These are phyloP conservation scores for Coemansia javaensis DNA, from an alignment of 192 early-diverging fungal species.

Conservation along the genomic window DNA sequence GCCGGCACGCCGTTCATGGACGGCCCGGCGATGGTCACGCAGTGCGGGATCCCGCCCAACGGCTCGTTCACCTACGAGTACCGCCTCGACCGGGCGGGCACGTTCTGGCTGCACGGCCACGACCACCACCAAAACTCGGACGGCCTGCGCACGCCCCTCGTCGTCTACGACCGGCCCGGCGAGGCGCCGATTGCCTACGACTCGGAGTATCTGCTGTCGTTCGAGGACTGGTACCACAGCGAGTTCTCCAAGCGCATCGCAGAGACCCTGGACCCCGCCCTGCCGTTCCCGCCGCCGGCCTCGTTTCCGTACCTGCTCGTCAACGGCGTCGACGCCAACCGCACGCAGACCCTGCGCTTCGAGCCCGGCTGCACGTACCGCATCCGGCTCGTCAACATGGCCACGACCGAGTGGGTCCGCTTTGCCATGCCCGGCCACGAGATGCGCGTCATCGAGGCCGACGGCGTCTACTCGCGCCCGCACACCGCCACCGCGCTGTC, in stretches of 20 bases:
- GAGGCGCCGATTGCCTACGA: constrained; percentile 55
- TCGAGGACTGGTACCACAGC: constrained; percentile 61
- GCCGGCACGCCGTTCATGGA: constrained; percentile 61
- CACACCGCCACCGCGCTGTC: not conserved
- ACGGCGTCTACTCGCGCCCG: constrained; percentile 1
- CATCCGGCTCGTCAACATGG: constrained; percentile 10
- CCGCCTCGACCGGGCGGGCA: constrained; percentile 60
- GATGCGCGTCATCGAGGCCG: constrained; percentile 9
- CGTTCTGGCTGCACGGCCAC: constrained; percentile 76
- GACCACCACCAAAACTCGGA: constrained; percentile 64
- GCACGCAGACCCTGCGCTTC: constrained; percentile 4
- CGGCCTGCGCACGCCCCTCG: constrained; percentile 65
- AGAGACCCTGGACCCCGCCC: constrained; percentile 34
- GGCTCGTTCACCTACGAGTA: constrained; percentile 61
- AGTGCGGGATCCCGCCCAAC: constrained; percentile 66
- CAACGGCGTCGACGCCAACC: constrained; percentile 10
- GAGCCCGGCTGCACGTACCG: constrained; percentile 8
- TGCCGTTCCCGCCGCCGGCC: constrained; percentile 7
- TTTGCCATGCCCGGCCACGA: constrained; percentile 11
- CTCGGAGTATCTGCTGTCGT: constrained; percentile 55
- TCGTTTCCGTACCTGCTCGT: constrained; percentile 2
- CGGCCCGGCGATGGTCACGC: constrained; percentile 60
- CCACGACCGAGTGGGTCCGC: constrained; percentile 8
- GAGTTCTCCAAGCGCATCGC: constrained; percentile 26
- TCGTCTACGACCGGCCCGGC: constrained; percentile 56